Evolutionary conservation across 1,139 yeast species (phyloP).

Genomic region (Sugiyamaella japonica): DNA sequence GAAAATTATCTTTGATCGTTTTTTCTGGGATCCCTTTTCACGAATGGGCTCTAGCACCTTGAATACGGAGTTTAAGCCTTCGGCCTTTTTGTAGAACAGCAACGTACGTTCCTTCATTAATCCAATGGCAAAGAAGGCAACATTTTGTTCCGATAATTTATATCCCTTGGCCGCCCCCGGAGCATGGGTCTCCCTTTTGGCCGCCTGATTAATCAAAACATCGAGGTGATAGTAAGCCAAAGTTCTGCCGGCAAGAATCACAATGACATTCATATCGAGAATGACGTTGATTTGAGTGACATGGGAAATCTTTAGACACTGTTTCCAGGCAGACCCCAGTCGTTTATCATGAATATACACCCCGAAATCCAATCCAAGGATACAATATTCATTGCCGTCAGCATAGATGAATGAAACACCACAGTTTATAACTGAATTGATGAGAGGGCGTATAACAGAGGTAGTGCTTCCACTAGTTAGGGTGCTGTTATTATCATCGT

Average conservation of each 20-base stretch:
- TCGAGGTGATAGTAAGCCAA: slow-evolving; percentile 62
- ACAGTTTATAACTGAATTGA: slow-evolving; percentile 39
- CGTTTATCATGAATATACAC: slow-evolving; percentile 44
- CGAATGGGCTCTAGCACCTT: slow-evolving; percentile 50
- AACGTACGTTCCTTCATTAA: slow-evolving; percentile 59
- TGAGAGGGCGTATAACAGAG: slow-evolving; percentile 33
- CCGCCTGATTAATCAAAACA: slow-evolving; percentile 37
- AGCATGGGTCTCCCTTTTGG: background rate
- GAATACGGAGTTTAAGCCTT: slow-evolving; percentile 36
- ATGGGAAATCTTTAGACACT: slow-evolving; percentile 54
- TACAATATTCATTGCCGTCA: slow-evolving; percentile 41
- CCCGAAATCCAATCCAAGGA: slow-evolving; percentile 51
- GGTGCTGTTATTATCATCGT: slow-evolving; percentile 2
- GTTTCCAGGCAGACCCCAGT: slow-evolving; percentile 51
- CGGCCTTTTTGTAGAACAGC: slow-evolving; percentile 46
- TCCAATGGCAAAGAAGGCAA: slow-evolving; percentile 61
- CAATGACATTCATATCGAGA: slow-evolving; percentile 55
- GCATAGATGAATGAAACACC: slow-evolving; percentile 40
- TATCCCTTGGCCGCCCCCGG: slow-evolving; percentile 28
- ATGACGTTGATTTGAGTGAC: slow-evolving; percentile 65
- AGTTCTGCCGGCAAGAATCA: slow-evolving; percentile 59
- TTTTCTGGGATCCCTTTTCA: slow-evolving; percentile 44
- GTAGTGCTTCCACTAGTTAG: background rate
- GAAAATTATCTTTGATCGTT: slow-evolving; percentile 35
- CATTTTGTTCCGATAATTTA: slow-evolving; percentile 42